Evolutionary conservation across 2,329 filamentous ascomycete species (phyloP), one percentile per base, ranked within the genome.

Genomic region (Cordyceps cateniannulata): DNA sequence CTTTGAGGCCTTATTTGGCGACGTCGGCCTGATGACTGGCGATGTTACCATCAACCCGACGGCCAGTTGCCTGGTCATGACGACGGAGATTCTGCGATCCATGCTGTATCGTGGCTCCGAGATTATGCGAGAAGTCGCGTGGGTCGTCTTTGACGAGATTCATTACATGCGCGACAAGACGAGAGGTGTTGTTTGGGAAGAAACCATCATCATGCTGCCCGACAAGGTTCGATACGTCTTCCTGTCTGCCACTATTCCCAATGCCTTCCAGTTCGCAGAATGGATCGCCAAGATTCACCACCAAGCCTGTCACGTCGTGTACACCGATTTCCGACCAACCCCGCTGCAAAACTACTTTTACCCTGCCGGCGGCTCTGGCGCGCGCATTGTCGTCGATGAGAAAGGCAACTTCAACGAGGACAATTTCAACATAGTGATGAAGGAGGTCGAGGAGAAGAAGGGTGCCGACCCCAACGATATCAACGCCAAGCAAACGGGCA

Each of bases 151-250:
- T 68, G 95, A 99, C 75, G 95, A 99, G 75, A 96, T 99, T 64
- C 95, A 99, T 75, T 99, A 99, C 76, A 88, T 99, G 86, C 87
- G 95, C 70, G 95, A 99, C 76, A 96, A 96, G 75, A 84, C 86
- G 55, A 85, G 95, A 75, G 95, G 95, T 79, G 95, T 99, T 0
- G 95, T 99, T 2, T 99, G 95, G 95, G 95, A 99, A 74, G 95
- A 99, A 79, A 98, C 95, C 44, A 98, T 99, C 71, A 99, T 99
- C 69, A 82, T 99, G 66, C 81, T 99, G 32, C 95, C 95, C 4
- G 95, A 99, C 79, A 98, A 99, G 82, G 96, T 99, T 66, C 90
- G 92, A 77, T 99, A 98, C 71, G 96, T 99, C 60, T 99, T 99
- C 76, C 79, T 99, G 63, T 99, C 96, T 35, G 95, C 95, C 64